phyloP scores from a whole-genome alignment of 2,329 filamentous ascomycete genomes.

The Monilinia fructicola region DNA sequence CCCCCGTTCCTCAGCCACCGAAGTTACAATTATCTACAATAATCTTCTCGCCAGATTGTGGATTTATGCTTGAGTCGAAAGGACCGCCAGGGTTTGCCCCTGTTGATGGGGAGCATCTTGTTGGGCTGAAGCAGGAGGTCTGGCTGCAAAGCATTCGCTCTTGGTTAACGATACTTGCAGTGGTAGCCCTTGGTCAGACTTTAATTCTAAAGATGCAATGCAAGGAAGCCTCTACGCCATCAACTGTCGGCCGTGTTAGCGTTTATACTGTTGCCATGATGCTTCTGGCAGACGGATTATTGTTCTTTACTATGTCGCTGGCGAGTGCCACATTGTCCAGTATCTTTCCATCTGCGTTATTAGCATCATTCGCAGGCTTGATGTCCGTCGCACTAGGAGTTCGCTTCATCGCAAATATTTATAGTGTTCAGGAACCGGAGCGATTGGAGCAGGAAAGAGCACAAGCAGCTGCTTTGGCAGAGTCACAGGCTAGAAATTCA shows the following conservation, averaged over 20 bases:
- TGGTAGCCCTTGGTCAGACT: slow-evolving; percentile 60
- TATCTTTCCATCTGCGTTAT: slow-evolving; percentile 57
- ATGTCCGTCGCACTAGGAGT: slow-evolving; percentile 58
- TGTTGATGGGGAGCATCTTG: slow-evolving; percentile 54
- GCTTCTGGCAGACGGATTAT: slow-evolving; percentile 61
- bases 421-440: slow-evolving; percentile 60
- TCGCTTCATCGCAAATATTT: slow-evolving; percentile 59
- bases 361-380: slow-evolving; percentile 54
- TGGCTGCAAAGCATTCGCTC: slow-evolving; percentile 56
- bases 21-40: slow-evolving; percentile 61
- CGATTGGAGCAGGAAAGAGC: slow-evolving; percentile 44
- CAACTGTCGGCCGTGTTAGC: slow-evolving; percentile 64
- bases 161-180: slow-evolving; percentile 58
- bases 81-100: slow-evolving; percentile 58
- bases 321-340: slow-evolving; percentile 55
- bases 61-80: slow-evolving; percentile 64
- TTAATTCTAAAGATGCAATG: slow-evolving; percentile 63
- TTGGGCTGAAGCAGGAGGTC: slow-evolving; percentile 61
- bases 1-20: slow-evolving; percentile 54
- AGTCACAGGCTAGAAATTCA: slow-evolving; percentile 33
- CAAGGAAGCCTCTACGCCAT: slow-evolving; percentile 65
- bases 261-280: slow-evolving; percentile 62
- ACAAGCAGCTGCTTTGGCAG: slow-evolving; percentile 34
- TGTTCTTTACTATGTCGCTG: slow-evolving; percentile 56
- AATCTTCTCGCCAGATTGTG: slow-evolving; percentile 67